These are phyloP conservation scores for Dictyophora rubrovolvata DNA, from an alignment of 768 basidiomycete species.

Conservation along the genomic window DNA sequence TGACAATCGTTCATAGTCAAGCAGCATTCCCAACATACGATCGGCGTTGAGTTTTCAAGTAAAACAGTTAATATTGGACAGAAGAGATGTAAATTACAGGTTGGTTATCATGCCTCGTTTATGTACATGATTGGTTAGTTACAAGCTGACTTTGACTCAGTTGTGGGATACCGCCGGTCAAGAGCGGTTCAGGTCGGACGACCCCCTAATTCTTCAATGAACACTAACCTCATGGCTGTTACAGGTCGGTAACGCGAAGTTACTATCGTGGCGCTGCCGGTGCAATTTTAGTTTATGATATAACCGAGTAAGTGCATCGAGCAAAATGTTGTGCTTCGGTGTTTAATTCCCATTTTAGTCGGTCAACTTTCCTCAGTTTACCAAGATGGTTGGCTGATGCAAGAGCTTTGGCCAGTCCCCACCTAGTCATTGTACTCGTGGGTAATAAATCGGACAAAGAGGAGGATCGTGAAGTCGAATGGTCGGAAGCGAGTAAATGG, in stretches of 20 bases:
- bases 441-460: slow-evolving; percentile 95
- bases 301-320: slow-evolving; percentile 54
- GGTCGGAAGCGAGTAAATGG: slow-evolving; percentile 91
- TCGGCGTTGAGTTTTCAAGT: slow-evolving; percentile 97
- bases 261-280: slow-evolving; percentile 95
- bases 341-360: slow-evolving; percentile 37
- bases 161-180: slow-evolving; percentile 98
- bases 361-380: slow-evolving; percentile 76
- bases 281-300: slow-evolving; percentile 88
- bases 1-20: slow-evolving; percentile 52
- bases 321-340: no score
- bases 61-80: slow-evolving; percentile 87
- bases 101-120: slow-evolving; percentile 23
- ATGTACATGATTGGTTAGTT: background rate
- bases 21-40: slow-evolving; percentile 94
- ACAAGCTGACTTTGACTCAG: slow-evolving; percentile 27
- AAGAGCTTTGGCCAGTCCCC: slow-evolving; percentile 82
- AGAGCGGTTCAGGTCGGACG: slow-evolving; percentile 73
- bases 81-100: slow-evolving; percentile 93
- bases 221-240: background rate
- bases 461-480: slow-evolving; percentile 91
- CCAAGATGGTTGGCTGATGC: slow-evolving; percentile 91
- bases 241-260: slow-evolving; percentile 82
- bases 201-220: background rate
- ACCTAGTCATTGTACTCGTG: slow-evolving; percentile 81